phyloP scores from a whole-genome alignment of 345 rosid genomes.

The Eucalyptus leucophloia region DNA sequence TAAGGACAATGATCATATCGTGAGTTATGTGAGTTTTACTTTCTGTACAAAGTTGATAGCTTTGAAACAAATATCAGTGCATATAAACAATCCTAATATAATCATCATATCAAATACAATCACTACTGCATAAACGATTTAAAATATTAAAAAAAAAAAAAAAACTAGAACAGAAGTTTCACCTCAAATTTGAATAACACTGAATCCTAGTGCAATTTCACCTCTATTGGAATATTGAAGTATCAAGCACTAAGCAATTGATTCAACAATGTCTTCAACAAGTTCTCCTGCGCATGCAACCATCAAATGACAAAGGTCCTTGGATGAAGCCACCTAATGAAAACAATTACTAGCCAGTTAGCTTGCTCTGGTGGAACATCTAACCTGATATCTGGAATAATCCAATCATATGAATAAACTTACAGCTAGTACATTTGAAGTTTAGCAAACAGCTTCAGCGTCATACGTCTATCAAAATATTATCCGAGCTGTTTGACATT shows the following conservation, averaged over 20 bases:
- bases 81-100: neutral
- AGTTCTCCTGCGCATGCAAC: slow-evolving; percentile 80
- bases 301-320: slow-evolving; percentile 68
- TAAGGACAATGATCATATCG: neutral
- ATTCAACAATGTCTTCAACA: slow-evolving; percentile 21
- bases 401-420: neutral
- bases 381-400: neutral
- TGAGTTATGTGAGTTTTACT: neutral
- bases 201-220: neutral
- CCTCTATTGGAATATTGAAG: slow-evolving; percentile 83
- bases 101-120: neutral
- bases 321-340: slow-evolving; percentile 72
- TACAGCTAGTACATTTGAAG: neutral
- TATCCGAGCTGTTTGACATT: neutral
- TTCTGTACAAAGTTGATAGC: neutral
- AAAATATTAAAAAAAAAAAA: too few species aligned
- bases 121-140: neutral
- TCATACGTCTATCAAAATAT: neutral
- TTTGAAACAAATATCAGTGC: neutral
- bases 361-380: neutral
- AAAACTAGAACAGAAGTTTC: neutral
- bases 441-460: neutral
- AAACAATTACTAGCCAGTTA: neutral
- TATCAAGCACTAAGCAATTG: slow-evolving; percentile 53
- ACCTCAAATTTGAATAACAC: neutral